A percentile compares a stretch with the other conserved stretches of the same genome.
These are phyloP conservation scores for Acarospora socialis DNA, from an alignment of 2,329 filamentous ascomycete genomes.

Conservation along the genomic window DNA sequence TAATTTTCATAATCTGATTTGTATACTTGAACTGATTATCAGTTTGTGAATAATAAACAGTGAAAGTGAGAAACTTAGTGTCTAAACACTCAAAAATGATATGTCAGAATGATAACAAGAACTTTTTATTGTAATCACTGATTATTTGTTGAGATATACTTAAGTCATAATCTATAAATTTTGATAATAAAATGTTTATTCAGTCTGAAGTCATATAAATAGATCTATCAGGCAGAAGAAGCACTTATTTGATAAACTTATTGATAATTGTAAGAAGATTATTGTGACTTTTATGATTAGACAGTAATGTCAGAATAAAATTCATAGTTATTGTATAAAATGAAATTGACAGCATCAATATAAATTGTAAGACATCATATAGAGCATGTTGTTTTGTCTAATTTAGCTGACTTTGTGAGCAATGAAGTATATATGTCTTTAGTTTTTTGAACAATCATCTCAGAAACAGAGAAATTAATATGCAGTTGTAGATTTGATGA, in stretches of 20 bases:
- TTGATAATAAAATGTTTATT: background rate
- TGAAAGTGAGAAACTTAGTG: constrained; percentile 1
- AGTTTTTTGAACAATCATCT: no score
- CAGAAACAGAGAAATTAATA: no score
- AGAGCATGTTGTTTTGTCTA: background rate
- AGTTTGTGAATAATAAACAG: constrained; percentile 1
- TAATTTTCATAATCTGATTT: constrained; percentile 1
- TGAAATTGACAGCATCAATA: background rate
- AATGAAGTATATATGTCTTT: constrained; percentile 5
- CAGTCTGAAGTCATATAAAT: background rate
- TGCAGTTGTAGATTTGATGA: no score
- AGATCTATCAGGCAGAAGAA: background rate
- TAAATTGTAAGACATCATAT: constrained; percentile 2
- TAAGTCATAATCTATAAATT: background rate
- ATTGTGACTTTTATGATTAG: background rate
- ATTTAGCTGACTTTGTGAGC: constrained; percentile 1
- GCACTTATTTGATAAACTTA: constrained; percentile 4
- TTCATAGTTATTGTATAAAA: constrained; percentile 6
- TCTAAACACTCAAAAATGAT: background rate
- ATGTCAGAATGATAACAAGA: constrained; percentile 1
- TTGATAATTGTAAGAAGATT: constrained; percentile 1
- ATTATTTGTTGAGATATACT: constrained; percentile 1
- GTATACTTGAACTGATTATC: background rate
- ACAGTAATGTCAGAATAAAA: constrained; percentile 6
- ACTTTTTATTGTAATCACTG: constrained; percentile 2